Percentiles rank a stretch among this genome's conserved stretches.
Evolutionary conservation across 2,329 filamentous ascomycete genomes (phyloP).

Genomic region (Beauveria sp.): DNA sequence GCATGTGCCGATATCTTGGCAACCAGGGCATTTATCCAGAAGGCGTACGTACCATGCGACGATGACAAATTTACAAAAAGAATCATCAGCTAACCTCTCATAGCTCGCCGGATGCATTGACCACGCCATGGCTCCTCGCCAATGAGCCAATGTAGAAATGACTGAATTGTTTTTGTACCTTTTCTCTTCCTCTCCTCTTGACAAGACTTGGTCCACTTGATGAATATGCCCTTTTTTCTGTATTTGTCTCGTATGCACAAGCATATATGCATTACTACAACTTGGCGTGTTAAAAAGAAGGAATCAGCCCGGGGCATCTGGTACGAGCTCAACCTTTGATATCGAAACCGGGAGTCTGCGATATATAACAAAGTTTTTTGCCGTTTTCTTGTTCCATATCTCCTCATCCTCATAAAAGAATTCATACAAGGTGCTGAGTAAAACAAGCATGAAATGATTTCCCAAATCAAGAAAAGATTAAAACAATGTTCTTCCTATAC

Average conservation of each 20-base stretch:
- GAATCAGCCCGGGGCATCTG: neutral
- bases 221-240: neutral
- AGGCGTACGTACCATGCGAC: conserved; percentile 20
- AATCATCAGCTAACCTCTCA: neutral
- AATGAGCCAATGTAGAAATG: conserved; percentile 7
- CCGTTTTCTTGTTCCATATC: neutral
- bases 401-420: neutral
- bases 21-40: conserved; percentile 49
- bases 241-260: neutral
- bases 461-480: neutral
- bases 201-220: neutral
- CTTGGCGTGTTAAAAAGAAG: neutral
- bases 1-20: conserved; percentile 54
- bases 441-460: neutral
- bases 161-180: neutral
- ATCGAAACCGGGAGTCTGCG: neutral
- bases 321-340: conserved; percentile 2
- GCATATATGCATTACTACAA: conserved; percentile 5
- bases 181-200: neutral
- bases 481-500: neutral
- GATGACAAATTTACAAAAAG: neutral
- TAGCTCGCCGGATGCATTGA: conserved; percentile 12
- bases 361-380: neutral
- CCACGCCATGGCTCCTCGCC: conserved; percentile 8
- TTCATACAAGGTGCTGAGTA: neutral